Percentiles rank a stretch among this genome's conserved stretches.
Evolutionary conservation across 257 asterid species (phyloP).

Genomic region (Solanum corneliomulleri): DNA sequence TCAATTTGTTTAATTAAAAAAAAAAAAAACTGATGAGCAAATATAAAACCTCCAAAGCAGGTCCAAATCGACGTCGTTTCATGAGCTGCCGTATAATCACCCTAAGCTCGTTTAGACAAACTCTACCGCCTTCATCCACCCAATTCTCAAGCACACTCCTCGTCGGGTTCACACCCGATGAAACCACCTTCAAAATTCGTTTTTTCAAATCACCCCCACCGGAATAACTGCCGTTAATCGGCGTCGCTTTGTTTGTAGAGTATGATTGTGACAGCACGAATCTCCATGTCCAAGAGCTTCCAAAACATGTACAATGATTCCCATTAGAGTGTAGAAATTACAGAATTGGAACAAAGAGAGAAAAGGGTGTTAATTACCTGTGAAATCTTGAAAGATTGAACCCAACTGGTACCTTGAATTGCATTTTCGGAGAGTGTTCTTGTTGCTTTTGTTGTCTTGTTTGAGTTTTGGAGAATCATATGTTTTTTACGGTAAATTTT

Average conservation of each 20-base stretch:
- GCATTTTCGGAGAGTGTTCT: background rate
- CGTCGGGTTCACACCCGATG: background rate
- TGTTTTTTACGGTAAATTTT: background rate
- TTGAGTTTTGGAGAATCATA: background rate
- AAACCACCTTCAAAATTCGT: conserved; percentile 3
- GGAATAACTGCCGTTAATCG: background rate
- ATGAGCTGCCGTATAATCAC: conserved; percentile 2
- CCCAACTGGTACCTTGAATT: background rate
- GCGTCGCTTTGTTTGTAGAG: background rate
- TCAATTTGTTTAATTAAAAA: background rate
- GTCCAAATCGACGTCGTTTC: conserved; percentile 9
- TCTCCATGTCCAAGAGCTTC: background rate
- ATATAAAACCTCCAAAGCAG: conserved; percentile 19
- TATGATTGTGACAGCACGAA: background rate
- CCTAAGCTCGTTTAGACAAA: conserved; percentile 18
- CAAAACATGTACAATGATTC: background rate
- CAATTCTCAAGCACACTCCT: conserved; percentile 17
- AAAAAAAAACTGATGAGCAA: background rate
- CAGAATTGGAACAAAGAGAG: background rate
- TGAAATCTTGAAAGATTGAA: background rate
- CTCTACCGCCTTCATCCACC: conserved; percentile 16
- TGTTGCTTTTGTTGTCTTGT: background rate
- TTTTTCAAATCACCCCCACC: background rate
- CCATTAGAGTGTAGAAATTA: background rate
- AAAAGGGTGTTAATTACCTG: background rate